Conservation (phyloP, 805 yeast genomes). For the Spathaspora girioi region DNA sequence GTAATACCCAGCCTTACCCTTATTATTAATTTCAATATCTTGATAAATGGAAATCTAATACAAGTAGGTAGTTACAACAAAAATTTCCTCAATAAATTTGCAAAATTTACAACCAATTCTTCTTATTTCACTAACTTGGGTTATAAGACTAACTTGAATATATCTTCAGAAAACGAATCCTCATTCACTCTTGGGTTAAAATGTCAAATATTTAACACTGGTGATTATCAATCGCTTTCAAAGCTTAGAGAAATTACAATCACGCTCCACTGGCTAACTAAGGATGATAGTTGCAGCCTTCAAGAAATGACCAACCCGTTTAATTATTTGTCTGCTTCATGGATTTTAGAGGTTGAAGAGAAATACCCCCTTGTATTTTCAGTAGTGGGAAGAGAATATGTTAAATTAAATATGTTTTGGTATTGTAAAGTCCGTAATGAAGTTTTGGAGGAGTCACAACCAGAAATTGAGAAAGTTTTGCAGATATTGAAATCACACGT, state of each 20-base stretch:
- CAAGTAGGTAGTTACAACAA: constrained; percentile 5
- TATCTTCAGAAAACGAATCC: constrained; percentile 1
- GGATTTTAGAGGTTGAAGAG: constrained; percentile 24
- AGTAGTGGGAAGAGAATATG: constrained; percentile 21
- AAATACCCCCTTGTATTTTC: constrained; percentile 30
- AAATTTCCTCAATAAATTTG: constrained; percentile 12
- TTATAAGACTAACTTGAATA: constrained; percentile 6
- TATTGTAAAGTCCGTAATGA: neutral
- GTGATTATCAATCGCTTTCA: neutral
- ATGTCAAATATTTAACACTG: constrained; percentile 8
- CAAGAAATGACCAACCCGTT: constrained; percentile 10
- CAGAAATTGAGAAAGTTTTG: constrained; percentile 1
- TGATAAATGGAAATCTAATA: constrained; percentile 10
- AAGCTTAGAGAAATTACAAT: constrained; percentile 4
- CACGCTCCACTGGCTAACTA: constrained; percentile 7
- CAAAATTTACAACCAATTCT: neutral
- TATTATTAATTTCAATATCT: constrained; percentile 7
- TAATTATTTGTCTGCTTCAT: constrained; percentile 19
- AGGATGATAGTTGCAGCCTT: constrained; percentile 2
- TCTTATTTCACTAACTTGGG: constrained; percentile 10
- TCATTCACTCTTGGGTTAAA: constrained; percentile 7
- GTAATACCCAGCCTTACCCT: constrained; percentile 1
- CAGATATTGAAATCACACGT: constrained; percentile 2
- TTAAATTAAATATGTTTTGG: constrained; percentile 18
- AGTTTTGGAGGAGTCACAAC: neutral